phyloP scores from a whole-genome alignment of 2,329 filamentous ascomycete genomes.

The Juglanconis sp. region DNA sequence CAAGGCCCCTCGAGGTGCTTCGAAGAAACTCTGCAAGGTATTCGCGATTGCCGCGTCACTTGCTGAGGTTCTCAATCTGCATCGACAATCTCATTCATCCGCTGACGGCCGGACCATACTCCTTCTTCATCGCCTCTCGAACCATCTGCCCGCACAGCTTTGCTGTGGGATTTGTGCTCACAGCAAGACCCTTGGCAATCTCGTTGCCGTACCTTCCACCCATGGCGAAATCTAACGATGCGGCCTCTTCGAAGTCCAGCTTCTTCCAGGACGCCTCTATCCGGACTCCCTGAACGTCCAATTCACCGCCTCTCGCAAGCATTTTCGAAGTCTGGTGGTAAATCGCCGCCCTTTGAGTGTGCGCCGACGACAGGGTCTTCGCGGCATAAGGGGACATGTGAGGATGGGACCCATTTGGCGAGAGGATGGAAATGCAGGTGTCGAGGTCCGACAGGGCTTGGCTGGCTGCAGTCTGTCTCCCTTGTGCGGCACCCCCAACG shows the following conservation, averaged over 20 bases:
- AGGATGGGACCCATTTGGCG: conserved; percentile 46
- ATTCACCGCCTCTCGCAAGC: conserved; percentile 27
- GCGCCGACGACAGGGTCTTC: conserved; percentile 64
- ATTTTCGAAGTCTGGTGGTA: conserved; percentile 59
- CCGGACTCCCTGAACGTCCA: conserved; percentile 38
- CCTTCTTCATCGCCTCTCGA: conserved; percentile 66
- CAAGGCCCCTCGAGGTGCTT: no score
- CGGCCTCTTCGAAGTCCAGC: conserved; percentile 59
- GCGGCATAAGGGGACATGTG: conserved; percentile 62
- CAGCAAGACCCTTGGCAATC: conserved; percentile 61
- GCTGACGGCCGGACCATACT: conserved; percentile 53
- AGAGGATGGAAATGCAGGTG: conserved; percentile 55
- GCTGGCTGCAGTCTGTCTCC: conserved; percentile 37
- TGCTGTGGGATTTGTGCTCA: conserved; percentile 64
- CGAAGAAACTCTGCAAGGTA: no score
- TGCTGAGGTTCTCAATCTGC: no score
- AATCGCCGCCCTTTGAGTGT: conserved; percentile 68
- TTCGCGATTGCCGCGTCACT: neutral
- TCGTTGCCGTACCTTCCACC: conserved; percentile 65
- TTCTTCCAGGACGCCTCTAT: conserved; percentile 48
- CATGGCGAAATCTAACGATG: conserved; percentile 60
- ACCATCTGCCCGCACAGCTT: conserved; percentile 70
- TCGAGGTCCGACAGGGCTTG: conserved; percentile 53
- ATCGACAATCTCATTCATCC: neutral
- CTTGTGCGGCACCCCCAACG: conserved; percentile 30